phyloP scores from a whole-genome alignment of 2,329 filamentous ascomycete genomes.

The Didymella glomerata region DNA sequence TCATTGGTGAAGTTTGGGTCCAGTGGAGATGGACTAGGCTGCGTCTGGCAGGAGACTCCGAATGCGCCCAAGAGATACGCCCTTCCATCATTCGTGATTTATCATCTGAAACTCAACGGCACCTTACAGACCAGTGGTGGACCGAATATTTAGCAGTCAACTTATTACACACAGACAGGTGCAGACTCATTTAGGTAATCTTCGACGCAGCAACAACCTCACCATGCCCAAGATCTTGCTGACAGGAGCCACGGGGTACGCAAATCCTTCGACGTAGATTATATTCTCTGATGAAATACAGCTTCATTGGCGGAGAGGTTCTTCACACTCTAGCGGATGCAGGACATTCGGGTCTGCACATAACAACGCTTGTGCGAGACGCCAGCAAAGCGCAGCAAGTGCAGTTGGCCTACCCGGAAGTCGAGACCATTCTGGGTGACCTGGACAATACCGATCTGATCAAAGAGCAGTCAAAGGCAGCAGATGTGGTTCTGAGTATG shows the following conservation, averaged over 20 bases:
- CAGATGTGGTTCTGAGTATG: constrained; percentile 22
- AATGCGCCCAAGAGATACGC: not conserved
- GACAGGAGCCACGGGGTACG: constrained; percentile 24
- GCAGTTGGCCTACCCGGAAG: constrained; percentile 12
- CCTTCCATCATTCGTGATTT: constrained; percentile 8
- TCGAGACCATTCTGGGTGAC: constrained; percentile 17
- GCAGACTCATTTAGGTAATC: not conserved
- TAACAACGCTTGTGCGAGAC: constrained; percentile 20
- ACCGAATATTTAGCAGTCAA: not conserved
- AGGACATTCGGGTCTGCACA: constrained; percentile 7
- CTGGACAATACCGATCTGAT: constrained; percentile 18
- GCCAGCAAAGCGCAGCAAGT: constrained; percentile 19
- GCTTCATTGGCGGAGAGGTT: constrained; percentile 23
- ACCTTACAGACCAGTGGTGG: constrained; percentile 6
- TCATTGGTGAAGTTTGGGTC: constrained; percentile 5
- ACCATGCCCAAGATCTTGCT: constrained; percentile 18
- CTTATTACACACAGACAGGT: not conserved
- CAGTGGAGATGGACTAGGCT: constrained; percentile 13
- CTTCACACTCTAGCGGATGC: constrained; percentile 17
- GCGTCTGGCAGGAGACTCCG: constrained; percentile 16
- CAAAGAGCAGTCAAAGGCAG: constrained; percentile 14
- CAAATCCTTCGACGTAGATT: not conserved
- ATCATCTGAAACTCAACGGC: constrained; percentile 4
- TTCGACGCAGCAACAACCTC: not conserved
- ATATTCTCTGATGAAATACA: not conserved